Evolutionary conservation across 139 green algal species (phyloP).

Genomic region (Yamagishiella unicocca): DNA sequence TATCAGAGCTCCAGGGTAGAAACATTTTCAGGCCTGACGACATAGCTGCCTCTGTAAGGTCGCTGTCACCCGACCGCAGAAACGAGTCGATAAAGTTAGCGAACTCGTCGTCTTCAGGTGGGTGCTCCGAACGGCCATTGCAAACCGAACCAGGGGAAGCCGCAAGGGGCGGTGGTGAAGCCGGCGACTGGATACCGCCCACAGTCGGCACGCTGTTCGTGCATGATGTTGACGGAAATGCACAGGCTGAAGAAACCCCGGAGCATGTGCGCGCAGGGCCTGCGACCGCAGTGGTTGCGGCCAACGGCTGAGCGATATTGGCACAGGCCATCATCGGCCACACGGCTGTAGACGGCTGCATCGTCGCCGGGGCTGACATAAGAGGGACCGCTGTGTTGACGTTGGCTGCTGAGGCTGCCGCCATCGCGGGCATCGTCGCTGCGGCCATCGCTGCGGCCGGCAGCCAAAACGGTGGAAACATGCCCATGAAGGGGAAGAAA

Average conservation of each 20-base stretch:
- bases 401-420: background rate
- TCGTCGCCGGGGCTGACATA: background rate
- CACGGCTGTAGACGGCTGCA: background rate
- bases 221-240: slow-evolving; percentile 8
- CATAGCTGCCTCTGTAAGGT: background rate
- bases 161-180: background rate
- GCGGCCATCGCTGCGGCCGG: slow-evolving; percentile 19
- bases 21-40: background rate
- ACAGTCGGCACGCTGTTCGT: background rate
- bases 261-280: background rate
- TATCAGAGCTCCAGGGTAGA: background rate
- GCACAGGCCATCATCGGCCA: slow-evolving; percentile 23
- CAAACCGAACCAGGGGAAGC: slow-evolving; percentile 25
- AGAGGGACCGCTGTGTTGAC: background rate
- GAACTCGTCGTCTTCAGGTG: slow-evolving; percentile 33
- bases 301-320: background rate
- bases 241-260: background rate
- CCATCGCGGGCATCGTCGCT: background rate
- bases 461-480: slow-evolving; percentile 41
- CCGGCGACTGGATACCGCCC: background rate
- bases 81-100: slow-evolving; percentile 27
- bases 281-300: background rate
- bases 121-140: background rate
- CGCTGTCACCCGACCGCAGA: background rate
- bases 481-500: slow-evolving; percentile 44